Evolutionary conservation across 2,329 filamentous ascomycete species (phyloP).

Genomic region (Aspergillus tanneri): DNA sequence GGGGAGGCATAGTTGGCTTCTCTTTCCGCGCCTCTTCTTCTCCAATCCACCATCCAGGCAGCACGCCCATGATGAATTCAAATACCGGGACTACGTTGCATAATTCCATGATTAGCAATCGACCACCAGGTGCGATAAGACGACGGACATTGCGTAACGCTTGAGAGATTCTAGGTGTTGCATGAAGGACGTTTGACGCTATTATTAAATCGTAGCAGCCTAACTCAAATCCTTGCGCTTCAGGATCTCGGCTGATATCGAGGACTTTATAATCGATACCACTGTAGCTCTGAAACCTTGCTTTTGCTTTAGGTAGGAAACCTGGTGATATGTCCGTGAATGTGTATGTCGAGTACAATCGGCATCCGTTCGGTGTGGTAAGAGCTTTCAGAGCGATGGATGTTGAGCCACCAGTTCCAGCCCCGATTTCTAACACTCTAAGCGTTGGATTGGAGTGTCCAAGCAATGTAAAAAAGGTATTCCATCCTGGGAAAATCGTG

Average conservation of each 20-base stretch:
- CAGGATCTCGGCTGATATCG: slow-evolving; percentile 30
- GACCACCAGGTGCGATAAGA: too few species aligned
- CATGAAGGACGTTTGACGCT: slow-evolving; percentile 22
- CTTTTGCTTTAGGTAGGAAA: slow-evolving; percentile 30
- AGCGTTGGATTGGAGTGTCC: slow-evolving; percentile 11
- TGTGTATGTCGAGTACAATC: slow-evolving; percentile 20
- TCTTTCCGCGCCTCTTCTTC: neutral
- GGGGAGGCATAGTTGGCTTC: slow-evolving; percentile 2
- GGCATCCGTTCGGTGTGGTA: neutral
- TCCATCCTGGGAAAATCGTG: neutral
- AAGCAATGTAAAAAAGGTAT: neutral
- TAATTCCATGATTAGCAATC: too few species aligned
- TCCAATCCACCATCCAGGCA: slow-evolving; percentile 14
- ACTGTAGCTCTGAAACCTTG: slow-evolving; percentile 22
- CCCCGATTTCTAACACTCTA: slow-evolving; percentile 10
- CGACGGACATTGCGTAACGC: slow-evolving; percentile 27
- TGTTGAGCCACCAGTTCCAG: slow-evolving; percentile 10
- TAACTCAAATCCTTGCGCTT: slow-evolving; percentile 29
- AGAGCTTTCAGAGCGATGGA: slow-evolving; percentile 3
- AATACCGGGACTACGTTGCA: too few species aligned
- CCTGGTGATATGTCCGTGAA: slow-evolving; percentile 35
- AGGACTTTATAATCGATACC: slow-evolving; percentile 31
- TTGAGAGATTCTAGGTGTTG: too few species aligned
- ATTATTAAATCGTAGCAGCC: slow-evolving; percentile 36
- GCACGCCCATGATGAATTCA: neutral